These are phyloP conservation scores for Leonotis leonurus DNA, from an alignment of 257 asterid genomes.

Conservation along the genomic window DNA sequence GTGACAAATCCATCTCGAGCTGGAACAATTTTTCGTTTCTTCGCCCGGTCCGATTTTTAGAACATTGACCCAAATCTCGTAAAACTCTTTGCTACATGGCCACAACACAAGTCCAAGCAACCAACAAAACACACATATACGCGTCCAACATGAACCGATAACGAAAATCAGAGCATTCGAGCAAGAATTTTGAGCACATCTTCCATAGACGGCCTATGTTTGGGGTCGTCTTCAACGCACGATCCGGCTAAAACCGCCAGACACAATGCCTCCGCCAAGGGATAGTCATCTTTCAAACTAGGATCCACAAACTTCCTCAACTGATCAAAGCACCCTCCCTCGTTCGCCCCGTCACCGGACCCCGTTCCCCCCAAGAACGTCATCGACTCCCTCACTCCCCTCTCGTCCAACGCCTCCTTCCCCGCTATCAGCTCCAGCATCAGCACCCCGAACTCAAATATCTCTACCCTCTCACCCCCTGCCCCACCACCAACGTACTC, in stretches of 20 bases:
- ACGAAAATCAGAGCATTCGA: slow-evolving; percentile 43
- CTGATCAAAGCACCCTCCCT: slow-evolving; percentile 63
- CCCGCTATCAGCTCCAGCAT: slow-evolving; percentile 56
- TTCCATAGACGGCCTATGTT: slow-evolving; percentile 67
- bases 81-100: too few relatives aligned
- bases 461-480: slow-evolving; percentile 25
- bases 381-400: slow-evolving; percentile 32
- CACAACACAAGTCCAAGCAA: too few relatives aligned
- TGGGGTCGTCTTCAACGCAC: slow-evolving; percentile 64
- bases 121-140: too few relatives aligned
- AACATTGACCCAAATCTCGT: too few relatives aligned
- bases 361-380: slow-evolving; percentile 35
- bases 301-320: slow-evolving; percentile 59
- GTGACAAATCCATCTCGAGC: too few relatives aligned
- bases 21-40: too few relatives aligned
- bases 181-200: slow-evolving; percentile 72
- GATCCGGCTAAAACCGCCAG: slow-evolving; percentile 71
- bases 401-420: slow-evolving; percentile 38
- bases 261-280: slow-evolving; percentile 68
- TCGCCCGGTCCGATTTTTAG: too few relatives aligned
- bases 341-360: slow-evolving; percentile 40
- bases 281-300: slow-evolving; percentile 55
- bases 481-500: slow-evolving; percentile 17
- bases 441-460: slow-evolving; percentile 55
- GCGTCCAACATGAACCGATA: neutral